Conservation (phyloP, 352 stramenopile species). For the Pythium apleroticum region DNA sequence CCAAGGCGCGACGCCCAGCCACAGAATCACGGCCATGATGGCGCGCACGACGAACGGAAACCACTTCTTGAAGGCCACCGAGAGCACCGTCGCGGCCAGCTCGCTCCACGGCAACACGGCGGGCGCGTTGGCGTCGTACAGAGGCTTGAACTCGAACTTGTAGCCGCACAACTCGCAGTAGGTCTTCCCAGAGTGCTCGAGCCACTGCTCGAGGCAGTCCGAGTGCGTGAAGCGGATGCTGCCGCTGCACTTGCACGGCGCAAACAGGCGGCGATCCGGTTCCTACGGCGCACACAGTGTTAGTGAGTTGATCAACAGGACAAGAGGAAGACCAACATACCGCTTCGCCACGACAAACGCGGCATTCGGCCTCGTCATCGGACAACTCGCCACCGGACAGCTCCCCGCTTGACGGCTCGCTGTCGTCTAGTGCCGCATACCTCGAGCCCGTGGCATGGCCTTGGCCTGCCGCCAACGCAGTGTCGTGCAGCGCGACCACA, state of each 20-base stretch:
- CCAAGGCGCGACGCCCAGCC: constrained; percentile 87
- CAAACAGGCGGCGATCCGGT: constrained; percentile 68
- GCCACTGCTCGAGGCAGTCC: constrained; percentile 94
- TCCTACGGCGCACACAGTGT: constrained; percentile 37
- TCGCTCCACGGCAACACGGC: constrained; percentile 87
- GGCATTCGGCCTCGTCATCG: constrained; percentile 91
- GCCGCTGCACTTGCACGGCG: constrained; percentile 93
- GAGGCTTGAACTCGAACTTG: constrained; percentile 91
- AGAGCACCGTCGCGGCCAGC: constrained; percentile 81
- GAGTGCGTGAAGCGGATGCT: constrained; percentile 94
- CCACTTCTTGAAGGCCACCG: constrained; percentile 85
- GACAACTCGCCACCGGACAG: constrained; percentile 25
- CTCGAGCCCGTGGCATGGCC: background rate
- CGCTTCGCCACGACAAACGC: constrained; percentile 92
- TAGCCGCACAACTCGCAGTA: constrained; percentile 94
- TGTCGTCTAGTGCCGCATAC: background rate
- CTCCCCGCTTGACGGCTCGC: constrained; percentile 37
- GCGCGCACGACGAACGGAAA: constrained; percentile 82
- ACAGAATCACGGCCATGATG: constrained; percentile 77
- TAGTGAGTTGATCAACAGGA: background rate
- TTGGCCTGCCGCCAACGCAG: background rate
- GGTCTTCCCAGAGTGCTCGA: constrained; percentile 89
- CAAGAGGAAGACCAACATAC: constrained; percentile 41
- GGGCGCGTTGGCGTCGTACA: constrained; percentile 88
- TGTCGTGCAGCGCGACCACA: background rate